A percentile compares a stretch with the other conserved stretches of the same genome.
These are phyloP conservation scores for Dryas alaskensis DNA, from an alignment of 306 rosid species.

Conservation along the genomic window DNA sequence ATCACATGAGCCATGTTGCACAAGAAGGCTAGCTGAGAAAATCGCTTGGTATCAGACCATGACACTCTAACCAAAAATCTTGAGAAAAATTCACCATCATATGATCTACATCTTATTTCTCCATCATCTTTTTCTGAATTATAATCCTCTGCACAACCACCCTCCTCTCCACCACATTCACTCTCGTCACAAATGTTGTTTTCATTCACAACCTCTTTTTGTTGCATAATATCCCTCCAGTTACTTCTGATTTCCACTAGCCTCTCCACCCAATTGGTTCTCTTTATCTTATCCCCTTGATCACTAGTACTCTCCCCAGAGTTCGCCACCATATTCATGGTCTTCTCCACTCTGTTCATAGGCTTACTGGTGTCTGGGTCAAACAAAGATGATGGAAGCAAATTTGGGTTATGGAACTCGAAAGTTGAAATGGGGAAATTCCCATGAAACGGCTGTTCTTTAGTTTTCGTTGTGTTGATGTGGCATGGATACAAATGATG, in stretches of 20 bases:
- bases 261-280: constrained; percentile 78
- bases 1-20: constrained; percentile 84
- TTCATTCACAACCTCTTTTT: constrained; percentile 34
- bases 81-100: constrained; percentile 49
- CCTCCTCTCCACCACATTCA: constrained; percentile 47
- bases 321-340: constrained; percentile 7
- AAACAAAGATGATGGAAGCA: constrained; percentile 51
- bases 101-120: constrained; percentile 20
- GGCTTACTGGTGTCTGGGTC: constrained; percentile 49
- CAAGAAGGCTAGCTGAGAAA: constrained; percentile 67
- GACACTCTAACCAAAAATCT: constrained; percentile 58
- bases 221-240: constrained; percentile 49
- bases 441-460: constrained; percentile 42
- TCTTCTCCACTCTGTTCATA: constrained; percentile 33
- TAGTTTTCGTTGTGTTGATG: constrained; percentile 40
- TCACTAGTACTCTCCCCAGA: constrained; percentile 11
- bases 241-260: constrained; percentile 62
- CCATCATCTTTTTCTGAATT: constrained; percentile 40
- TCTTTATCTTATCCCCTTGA: constrained; percentile 40
- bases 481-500: constrained; percentile 37
- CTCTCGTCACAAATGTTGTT: constrained; percentile 28
- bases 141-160: constrained; percentile 47
- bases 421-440: constrained; percentile 44
- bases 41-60: constrained; percentile 57
- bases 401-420: constrained; percentile 50